Evolutionary conservation across 306 rosid genomes (phyloP), one percentile per base, ranked within the genome.

Genomic region (Gastrolobium villosum): DNA sequence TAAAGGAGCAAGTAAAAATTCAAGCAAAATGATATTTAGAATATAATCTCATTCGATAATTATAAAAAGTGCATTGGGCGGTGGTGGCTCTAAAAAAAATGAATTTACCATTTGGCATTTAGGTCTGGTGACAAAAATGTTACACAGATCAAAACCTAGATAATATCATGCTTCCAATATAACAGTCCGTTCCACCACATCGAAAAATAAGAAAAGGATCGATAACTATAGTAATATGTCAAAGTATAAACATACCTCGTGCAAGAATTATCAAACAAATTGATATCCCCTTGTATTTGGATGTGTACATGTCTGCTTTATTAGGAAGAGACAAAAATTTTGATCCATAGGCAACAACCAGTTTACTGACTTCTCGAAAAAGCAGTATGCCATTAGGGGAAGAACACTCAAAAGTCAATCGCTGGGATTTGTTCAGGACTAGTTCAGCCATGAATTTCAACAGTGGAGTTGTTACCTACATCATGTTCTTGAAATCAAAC

Each of bases 361-460:
- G 45, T 88, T 89, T 93, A 77, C 98, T 91, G 86, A 91, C 97
- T 91, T 93, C 98, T 81, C 97, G 98, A 73, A 93, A 93, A 81
- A 93, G 93, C 77, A 93, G 94, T 82, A 93, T 91, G 65, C 98
- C 97, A 84, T 93, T 93, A 57, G 98, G 97, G 78, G 98, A 93
- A 63, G 98, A 93, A 56, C 93, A 87, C 81, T 88, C 98, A 81
- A 93, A 93, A 61, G 81, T 80, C 89, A 93, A 83, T 10, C 98
- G 85, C 78, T 91, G 95, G 69, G 95, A 88, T 80, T 89, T 93
- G 90, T 93, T 93, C 48, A 76, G 79, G 80, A 84, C 98, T 76
- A 93, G 85, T 84, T 93, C 98, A 41, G 93, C 92, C 88, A 89
- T 79, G 53, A 93, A 86, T 81, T 91, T 93, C 87, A 93, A 80